Evolutionary conservation across 192 early-diverging fungal species (phyloP), one percentile per base, ranked within the genome.

Genomic region (Thamnidium elegans): DNA sequence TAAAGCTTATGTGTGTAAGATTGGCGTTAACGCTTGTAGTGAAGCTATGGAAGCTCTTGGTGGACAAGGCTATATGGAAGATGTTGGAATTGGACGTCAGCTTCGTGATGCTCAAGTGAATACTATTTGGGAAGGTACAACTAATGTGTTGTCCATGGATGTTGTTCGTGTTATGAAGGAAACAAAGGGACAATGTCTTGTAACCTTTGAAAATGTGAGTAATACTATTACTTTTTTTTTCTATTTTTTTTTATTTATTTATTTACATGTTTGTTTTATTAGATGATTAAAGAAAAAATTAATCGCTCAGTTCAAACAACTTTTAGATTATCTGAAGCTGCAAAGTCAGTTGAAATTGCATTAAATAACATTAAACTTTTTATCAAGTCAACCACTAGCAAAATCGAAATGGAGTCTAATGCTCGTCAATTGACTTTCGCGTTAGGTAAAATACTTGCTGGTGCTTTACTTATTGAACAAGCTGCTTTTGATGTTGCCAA

Each of bases 61-160:
- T 46, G 89, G 89, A 1, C 81, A 86, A 30, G 89, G 89, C 0
- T 91, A 91, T 65, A 90, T 91, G 77, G 89, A 91, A 65, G 86
- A 90, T 46, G 77, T 77, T 7, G 87, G 86, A 10, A 78, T 89
- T 55, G 83, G 76, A 3, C 69, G 79, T 9, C 66, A 74, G 0
- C 65, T 88, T 55, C 72, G 87, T n/a, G 86, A 91, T 62, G 72
- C 84, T 0, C 65, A 76, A 58, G 88, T 91, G n/a, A 84, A 86
- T 63, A 72, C 78, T 4, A 90, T 91, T 52, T 91, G 89, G 89
- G 89, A 91, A 44, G 89, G 89, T 6, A 90, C 89, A 0, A 82
- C 88, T 0, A 89, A 89, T 54, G 81, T 91, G 2, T 66, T 87
- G 19, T 76, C 86, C 1, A 68, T 85, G 55, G 89, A 91, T 73